A percentile compares a stretch with the other conserved stretches of the same genome.
phyloP scores from a whole-genome alignment of 139 green algal species.

The Axilococcus clingmanii region DNA sequence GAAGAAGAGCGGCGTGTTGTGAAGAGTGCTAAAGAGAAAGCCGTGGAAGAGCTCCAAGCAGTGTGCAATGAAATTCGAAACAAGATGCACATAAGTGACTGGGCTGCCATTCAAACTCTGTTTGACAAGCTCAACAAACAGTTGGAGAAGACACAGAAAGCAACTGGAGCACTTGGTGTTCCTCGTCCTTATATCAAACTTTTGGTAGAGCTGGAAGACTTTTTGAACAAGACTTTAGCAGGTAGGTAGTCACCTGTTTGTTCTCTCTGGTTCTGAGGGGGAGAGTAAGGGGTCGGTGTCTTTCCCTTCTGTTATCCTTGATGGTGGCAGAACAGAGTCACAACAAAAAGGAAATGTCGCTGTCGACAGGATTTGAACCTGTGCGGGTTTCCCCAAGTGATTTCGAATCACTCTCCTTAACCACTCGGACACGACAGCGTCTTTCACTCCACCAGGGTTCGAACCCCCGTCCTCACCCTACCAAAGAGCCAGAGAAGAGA shows the following conservation, averaged over 20 bases:
- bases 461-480: too few relatives aligned
- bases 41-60: conserved; percentile 67
- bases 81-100: conserved; percentile 99
- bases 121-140: conserved; percentile 99
- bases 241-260: conserved; percentile 19
- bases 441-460: neutral
- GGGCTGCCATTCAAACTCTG: conserved; percentile 76
- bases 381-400: conserved; percentile 14
- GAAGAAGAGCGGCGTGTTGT: conserved; percentile 75
- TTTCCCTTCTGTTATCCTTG: neutral
- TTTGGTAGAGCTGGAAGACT: conserved; percentile 89
- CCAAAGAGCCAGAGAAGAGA: neutral
- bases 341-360: neutral
- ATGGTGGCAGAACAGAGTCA: too few relatives aligned
- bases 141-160: conserved; percentile 77
- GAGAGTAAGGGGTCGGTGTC: neutral
- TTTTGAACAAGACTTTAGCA: conserved; percentile 65
- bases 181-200: conserved; percentile 82
- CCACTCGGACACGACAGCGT: conserved; percentile 16
- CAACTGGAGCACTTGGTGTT: conserved; percentile 17
- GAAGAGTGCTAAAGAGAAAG: conserved; percentile 74
- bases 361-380: conserved; percentile 16
- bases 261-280: neutral
- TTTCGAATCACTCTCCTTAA: conserved; percentile 22
- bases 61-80: conserved; percentile 89